Conservation (phyloP, 305 asterid genomes). For the Fraxinus velutina region DNA sequence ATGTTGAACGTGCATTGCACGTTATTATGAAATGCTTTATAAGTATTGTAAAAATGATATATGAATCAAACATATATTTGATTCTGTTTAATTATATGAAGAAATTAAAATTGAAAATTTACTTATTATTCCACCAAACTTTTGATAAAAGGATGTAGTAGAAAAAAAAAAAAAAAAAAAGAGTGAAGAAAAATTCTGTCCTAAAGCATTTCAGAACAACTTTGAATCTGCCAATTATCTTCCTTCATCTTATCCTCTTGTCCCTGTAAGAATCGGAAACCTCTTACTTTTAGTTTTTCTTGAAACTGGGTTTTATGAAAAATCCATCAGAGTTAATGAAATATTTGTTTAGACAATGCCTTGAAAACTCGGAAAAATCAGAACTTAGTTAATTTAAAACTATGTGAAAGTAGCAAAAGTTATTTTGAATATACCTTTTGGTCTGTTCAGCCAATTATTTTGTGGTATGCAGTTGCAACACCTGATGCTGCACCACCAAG, state of each 20-base stretch:
- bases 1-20: too few species aligned
- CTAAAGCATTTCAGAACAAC: not conserved
- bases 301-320: not conserved
- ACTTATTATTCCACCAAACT: not conserved
- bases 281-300: not conserved
- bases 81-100: not conserved
- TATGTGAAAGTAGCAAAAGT: not conserved
- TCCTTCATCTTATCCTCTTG: not conserved
- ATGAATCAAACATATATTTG: not conserved
- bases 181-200: not conserved
- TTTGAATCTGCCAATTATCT: not conserved
- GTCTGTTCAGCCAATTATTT: slow-evolving; percentile 29
- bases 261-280: not conserved
- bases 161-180: not conserved
- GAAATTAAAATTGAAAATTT: not conserved
- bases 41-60: too few species aligned
- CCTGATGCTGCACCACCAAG: slow-evolving; percentile 18
- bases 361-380: not conserved
- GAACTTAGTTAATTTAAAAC: not conserved
- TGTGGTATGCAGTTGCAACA: slow-evolving; percentile 17
- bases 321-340: not conserved
- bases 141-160: not conserved
- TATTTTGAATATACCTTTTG: slow-evolving; percentile 25
- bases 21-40: too few species aligned
- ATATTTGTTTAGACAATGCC: not conserved